Evolutionary conservation across 169 alveolate genomes (phyloP), one percentile per base, ranked within the genome.

Genomic region (Eimeria mitis): DNA sequence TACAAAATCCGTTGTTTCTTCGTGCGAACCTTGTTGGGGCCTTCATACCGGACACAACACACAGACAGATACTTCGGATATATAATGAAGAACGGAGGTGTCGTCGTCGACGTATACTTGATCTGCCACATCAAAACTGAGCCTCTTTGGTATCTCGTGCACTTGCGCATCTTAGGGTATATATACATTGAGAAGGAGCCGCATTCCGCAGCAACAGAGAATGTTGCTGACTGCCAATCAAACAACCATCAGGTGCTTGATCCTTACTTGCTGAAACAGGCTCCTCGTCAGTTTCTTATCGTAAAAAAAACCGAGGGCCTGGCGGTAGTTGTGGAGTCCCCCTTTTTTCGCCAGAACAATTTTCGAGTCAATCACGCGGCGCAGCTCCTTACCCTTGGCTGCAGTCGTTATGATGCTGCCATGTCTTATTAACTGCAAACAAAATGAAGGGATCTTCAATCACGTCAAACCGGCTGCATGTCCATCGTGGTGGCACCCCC

Each of bases 291-390:
- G 95, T 21, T 76, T 44, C 75, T 95, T 95, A 70, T 95, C 97
- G 92, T 95, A 95, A 63, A 95, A 59, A 34, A 61, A 89, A 1
- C 95, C 95, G 65, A 95, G 95, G 28, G 97, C 97, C 61, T 89
- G 95, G 37, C 97, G 91, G 87, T 85, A 88, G 9, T 88, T 89
- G 83, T 95, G 97, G 21, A 95, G 95, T 1, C 94, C 83, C 42
- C 94, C 94, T 44, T 81, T 73, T 40, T 95, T 95, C 34, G 95
- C 95, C 56, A 95, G 73, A 59, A 84, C n/a, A 9, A 95, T 21
- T 56, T 87, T 49, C 54, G 91, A 61, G 90, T 95, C 97, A n/a
- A 88, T 88, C 23, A 85, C 65, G 11, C 94, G 88, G 14, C 92
- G 49, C 25, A 83, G 70, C 85, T 70, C 97, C 92, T 89, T 88